Conservation (phyloP, 169 alveolate species). For the Perkinsus olseni region DNA sequence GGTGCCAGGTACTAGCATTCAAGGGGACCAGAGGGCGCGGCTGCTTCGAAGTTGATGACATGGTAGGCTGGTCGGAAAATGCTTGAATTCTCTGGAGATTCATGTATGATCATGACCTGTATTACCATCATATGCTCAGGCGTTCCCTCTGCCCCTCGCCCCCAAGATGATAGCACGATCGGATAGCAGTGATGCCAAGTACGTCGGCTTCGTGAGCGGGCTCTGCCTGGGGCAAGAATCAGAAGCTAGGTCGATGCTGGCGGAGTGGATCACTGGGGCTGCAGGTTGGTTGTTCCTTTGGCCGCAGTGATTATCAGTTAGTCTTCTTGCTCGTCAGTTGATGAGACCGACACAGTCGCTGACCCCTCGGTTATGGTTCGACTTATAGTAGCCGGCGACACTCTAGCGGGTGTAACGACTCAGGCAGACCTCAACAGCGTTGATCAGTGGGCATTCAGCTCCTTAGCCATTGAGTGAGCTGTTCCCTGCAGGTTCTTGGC, state of each 20-base stretch:
- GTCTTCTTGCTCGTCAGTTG: background rate
- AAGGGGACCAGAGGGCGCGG: background rate
- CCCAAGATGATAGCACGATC: background rate
- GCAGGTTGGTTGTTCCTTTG: background rate
- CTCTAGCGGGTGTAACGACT: background rate
- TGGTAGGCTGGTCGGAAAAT: background rate
- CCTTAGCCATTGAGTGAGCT: background rate
- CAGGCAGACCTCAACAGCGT: background rate
- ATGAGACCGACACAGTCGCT: background rate
- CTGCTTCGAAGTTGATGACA: background rate
- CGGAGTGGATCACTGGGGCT: constrained; percentile 1
- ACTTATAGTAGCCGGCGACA: background rate
- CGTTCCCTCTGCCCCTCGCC: background rate
- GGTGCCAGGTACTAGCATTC: background rate
- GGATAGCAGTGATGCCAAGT: background rate
- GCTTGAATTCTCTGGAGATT: too few relatives aligned
- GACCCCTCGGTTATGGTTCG: background rate
- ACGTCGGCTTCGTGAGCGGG: background rate
- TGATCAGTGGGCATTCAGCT: background rate
- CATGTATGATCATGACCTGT: too few relatives aligned
- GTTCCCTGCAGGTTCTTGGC: background rate
- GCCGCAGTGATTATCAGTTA: too few relatives aligned
- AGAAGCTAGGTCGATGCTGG: background rate
- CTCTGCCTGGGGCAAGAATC: background rate
- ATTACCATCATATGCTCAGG: too few relatives aligned